Evolutionary conservation across 495 filamentous ascomycete species (phyloP).

Genomic region (Mytilinidion resinicola): DNA sequence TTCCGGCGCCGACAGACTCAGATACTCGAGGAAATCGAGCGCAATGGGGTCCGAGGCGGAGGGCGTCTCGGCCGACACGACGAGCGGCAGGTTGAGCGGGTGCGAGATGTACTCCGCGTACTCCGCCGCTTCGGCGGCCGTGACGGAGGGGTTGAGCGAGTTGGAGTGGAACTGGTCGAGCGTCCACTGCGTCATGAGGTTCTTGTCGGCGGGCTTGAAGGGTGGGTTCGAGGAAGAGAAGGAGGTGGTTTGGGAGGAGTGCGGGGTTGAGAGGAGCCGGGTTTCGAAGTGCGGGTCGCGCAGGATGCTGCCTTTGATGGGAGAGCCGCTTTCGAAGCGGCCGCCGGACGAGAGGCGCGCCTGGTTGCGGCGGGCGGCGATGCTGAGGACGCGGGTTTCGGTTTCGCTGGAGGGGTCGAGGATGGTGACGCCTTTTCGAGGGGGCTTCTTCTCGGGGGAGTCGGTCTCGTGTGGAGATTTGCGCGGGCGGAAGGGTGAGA

Average conservation of each 20-base stretch:
- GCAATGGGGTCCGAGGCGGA: slow-evolving; percentile 41
- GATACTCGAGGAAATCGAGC: slow-evolving; percentile 69
- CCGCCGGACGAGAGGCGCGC: background rate
- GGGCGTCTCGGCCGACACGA: slow-evolving; percentile 64
- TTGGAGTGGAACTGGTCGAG: slow-evolving; percentile 76
- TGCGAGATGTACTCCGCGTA: slow-evolving; percentile 89
- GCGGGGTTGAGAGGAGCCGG: slow-evolving; percentile 1
- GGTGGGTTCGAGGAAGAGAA: slow-evolving; percentile 33
- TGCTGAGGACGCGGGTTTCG: background rate
- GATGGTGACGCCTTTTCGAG: slow-evolving; percentile 57
- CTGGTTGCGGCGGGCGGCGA: slow-evolving; percentile 6
- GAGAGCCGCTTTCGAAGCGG: slow-evolving; percentile 9
- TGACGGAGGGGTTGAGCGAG: slow-evolving; percentile 73
- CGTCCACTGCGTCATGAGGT: slow-evolving; percentile 61
- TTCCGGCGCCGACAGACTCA: slow-evolving; percentile 26
- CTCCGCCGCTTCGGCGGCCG: slow-evolving; percentile 66
- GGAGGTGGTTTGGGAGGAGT: background rate
- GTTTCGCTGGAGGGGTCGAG: slow-evolving; percentile 47
- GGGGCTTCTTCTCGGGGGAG: slow-evolving; percentile 40
- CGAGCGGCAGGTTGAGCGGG: slow-evolving; percentile 81
- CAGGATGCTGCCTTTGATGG: slow-evolving; percentile 33
- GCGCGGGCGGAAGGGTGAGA: slow-evolving; percentile 58
- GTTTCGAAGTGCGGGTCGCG: slow-evolving; percentile 25
- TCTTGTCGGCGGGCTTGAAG: slow-evolving; percentile 36
- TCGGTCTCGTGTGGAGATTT: slow-evolving; percentile 38